Percentiles rank a stretch among this genome's conserved stretches.
Conservation (phyloP, 2,329 filamentous ascomycete genomes). For the Fusarium subglutinans region DNA sequence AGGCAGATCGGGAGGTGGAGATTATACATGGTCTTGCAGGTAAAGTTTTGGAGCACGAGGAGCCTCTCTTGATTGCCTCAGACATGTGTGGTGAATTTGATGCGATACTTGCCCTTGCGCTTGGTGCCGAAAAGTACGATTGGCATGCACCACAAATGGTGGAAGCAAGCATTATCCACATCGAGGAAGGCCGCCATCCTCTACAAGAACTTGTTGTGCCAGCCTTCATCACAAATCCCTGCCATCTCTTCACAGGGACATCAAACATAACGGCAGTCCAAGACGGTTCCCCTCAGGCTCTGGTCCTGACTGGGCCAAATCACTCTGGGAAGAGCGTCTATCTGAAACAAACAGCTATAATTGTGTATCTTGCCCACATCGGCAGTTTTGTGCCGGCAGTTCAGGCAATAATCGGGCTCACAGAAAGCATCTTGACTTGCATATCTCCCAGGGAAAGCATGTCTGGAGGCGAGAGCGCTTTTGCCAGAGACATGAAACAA, state of each 20-base stretch:
- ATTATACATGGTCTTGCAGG: conserved; percentile 82
- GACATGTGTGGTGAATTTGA: conserved; percentile 89
- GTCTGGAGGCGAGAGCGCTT: conserved; percentile 67
- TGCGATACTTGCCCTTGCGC: conserved; percentile 80
- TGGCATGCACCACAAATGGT: conserved; percentile 77
- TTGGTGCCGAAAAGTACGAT: conserved; percentile 78
- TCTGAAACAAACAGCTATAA: conserved; percentile 89
- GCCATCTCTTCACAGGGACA: conserved; percentile 70
- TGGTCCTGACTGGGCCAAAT: conserved; percentile 91
- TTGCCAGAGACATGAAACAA: conserved; percentile 85
- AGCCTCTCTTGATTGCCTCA: conserved; percentile 73
- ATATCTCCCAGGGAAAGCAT: conserved; percentile 78
- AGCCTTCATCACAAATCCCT: conserved; percentile 85
- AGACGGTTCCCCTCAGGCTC: conserved; percentile 60
- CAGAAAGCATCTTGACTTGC: conserved; percentile 90
- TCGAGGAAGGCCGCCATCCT: conserved; percentile 83
- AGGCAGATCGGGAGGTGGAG: conserved; percentile 83
- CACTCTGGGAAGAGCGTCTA: conserved; percentile 98
- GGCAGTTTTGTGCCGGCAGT: conserved; percentile 91
- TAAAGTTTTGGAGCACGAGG: conserved; percentile 74
- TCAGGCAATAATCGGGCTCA: conserved; percentile 80
- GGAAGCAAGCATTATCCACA: conserved; percentile 73
- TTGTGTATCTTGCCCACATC: conserved; percentile 91
- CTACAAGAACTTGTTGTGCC: conserved; percentile 86
- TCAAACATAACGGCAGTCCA: neutral